These are phyloP conservation scores for Bruguiera parviflora DNA, from an alignment of 345 rosid genomes.

Conservation along the genomic window DNA sequence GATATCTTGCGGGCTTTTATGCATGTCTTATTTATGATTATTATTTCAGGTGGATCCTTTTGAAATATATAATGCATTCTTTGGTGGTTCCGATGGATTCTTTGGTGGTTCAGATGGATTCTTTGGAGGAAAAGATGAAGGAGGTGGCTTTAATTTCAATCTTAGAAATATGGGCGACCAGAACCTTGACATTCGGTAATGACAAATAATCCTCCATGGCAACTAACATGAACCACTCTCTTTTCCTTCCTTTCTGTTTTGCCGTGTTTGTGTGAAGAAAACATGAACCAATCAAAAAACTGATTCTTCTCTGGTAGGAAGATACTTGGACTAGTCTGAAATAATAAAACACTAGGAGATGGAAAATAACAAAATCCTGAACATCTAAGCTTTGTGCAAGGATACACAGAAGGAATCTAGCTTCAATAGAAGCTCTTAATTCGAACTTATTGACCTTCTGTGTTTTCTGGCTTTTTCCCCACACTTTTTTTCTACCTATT, in stretches of 20 bases:
- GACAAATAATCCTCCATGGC: neutral
- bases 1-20: neutral
- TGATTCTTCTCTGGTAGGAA: no score
- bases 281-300: neutral
- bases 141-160: constrained; percentile 54
- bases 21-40: neutral
- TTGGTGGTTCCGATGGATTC: constrained; percentile 70
- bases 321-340: no score
- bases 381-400: no score
- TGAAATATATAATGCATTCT: constrained; percentile 71
- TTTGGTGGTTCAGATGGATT: constrained; percentile 67
- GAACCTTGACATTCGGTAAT: constrained; percentile 76
- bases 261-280: neutral
- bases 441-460: no score
- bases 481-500: no score
- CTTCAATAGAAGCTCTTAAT: no score
- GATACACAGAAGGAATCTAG: no score
- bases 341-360: no score
- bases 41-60: constrained; percentile 75
- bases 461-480: no score
- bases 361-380: no score
- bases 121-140: constrained; percentile 57
- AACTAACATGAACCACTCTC: neutral
- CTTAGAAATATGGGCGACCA: constrained; percentile 46
- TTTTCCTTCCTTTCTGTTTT: neutral